Conservation (phyloP, 23 red algal genomes). For the Gracilaria vermiculophylla region DNA sequence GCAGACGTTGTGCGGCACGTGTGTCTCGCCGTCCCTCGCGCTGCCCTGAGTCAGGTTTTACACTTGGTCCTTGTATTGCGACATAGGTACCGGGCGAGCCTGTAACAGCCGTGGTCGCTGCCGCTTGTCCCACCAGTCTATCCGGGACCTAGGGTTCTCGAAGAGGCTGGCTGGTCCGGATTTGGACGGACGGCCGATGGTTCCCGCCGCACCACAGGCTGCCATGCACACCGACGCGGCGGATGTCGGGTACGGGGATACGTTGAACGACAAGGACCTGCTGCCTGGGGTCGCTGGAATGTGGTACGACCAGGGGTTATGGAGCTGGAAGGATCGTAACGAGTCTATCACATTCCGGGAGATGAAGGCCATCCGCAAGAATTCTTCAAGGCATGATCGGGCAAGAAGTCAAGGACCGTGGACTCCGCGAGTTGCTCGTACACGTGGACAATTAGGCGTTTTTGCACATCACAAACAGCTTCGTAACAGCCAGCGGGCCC, state of each 20-base stretch:
- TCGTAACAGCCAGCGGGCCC: conserved; percentile 8
- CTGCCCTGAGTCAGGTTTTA: conserved; percentile 46
- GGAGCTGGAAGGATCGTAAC: conserved; percentile 26
- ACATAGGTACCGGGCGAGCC: not conserved
- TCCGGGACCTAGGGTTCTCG: not conserved
- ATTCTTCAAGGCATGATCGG: not conserved
- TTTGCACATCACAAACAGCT: conserved; percentile 27
- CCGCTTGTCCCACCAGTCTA: conserved; percentile 22
- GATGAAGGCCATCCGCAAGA: conserved; percentile 22
- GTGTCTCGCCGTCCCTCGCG: conserved; percentile 18
- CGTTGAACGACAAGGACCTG: not conserved
- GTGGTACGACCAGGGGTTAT: not conserved
- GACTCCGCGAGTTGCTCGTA: not conserved
- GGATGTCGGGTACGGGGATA: conserved; percentile 24
- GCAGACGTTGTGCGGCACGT: conserved; percentile 19
- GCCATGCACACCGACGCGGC: conserved; percentile 44
- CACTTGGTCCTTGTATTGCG: conserved; percentile 12
- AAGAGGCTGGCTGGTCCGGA: not conserved
- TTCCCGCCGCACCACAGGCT: not conserved
- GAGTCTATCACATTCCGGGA: not conserved
- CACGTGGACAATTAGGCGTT: conserved; percentile 41
- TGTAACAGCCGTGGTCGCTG: not conserved
- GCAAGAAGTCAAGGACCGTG: not conserved
- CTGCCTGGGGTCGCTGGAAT: not conserved
- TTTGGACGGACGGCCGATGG: conserved; percentile 13